These are phyloP conservation scores for Rossbeevera mucosa DNA, from an alignment of 768 basidiomycete species.

Conservation along the genomic window DNA sequence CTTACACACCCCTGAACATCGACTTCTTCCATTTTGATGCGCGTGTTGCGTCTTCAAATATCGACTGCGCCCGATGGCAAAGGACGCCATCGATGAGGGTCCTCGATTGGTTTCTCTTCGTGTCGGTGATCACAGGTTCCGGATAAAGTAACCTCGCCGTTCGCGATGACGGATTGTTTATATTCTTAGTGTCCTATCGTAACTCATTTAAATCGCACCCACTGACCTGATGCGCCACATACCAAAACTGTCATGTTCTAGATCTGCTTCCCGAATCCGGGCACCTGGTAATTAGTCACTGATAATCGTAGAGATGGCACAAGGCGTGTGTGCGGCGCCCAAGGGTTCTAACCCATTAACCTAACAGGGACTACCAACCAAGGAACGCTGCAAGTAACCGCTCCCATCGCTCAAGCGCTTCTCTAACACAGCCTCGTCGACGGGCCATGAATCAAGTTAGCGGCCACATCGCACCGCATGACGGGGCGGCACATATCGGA, in stretches of 20 bases:
- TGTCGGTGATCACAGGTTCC: slow-evolving; percentile 6
- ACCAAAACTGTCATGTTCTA: background rate
- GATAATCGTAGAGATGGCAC: slow-evolving; percentile 10
- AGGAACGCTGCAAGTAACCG: background rate
- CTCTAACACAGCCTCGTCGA: background rate
- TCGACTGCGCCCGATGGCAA: slow-evolving; percentile 28
- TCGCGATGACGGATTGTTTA: slow-evolving; percentile 2
- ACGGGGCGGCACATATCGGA: slow-evolving; percentile 19
- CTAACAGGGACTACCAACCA: slow-evolving; percentile 5
- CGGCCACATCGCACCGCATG: background rate
- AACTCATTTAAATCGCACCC: slow-evolving; percentile 9
- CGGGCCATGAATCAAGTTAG: background rate
- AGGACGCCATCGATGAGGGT: slow-evolving; percentile 12
- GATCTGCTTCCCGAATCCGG: slow-evolving; percentile 6
- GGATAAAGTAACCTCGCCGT: slow-evolving; percentile 8
- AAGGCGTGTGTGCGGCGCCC: slow-evolving; percentile 3
- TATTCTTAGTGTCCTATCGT: no score
- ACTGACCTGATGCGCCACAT: slow-evolving; percentile 7
- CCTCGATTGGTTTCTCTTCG: slow-evolving; percentile 10
- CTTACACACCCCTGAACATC: slow-evolving; percentile 23
- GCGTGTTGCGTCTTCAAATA: slow-evolving; percentile 32
- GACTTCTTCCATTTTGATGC: slow-evolving; percentile 34
- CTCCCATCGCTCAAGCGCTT: background rate
- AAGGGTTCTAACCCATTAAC: background rate
- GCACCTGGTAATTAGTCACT: slow-evolving; percentile 1